Evolutionary conservation across 345 rosid genomes (phyloP).

Genomic region (Corchorus olitorius): DNA sequence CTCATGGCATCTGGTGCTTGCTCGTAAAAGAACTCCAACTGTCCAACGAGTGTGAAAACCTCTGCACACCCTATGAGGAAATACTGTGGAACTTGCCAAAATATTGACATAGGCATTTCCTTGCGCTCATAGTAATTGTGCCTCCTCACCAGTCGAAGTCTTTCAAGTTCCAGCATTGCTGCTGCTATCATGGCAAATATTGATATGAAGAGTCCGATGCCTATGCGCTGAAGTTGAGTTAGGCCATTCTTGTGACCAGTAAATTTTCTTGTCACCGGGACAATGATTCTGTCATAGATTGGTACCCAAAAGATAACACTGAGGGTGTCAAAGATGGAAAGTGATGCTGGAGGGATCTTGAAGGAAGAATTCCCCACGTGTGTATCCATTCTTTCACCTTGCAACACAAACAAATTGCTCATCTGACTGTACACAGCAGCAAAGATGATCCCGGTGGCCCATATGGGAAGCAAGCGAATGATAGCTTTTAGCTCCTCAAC

Average conservation of each 20-base stretch:
- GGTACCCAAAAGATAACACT: constrained; percentile 28
- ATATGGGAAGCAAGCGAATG: constrained; percentile 20
- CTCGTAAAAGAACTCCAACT: constrained; percentile 57
- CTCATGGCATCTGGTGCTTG: constrained; percentile 61
- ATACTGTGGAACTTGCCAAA: constrained; percentile 58
- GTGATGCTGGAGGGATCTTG: constrained; percentile 27
- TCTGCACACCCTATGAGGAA: constrained; percentile 58
- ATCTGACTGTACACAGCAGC: constrained; percentile 17
- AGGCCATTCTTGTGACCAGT: constrained; percentile 18
- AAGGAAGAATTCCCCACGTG: constrained; percentile 12
- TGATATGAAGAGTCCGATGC: constrained; percentile 24
- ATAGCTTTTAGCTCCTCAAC: constrained; percentile 25
- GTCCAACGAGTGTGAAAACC: constrained; percentile 54
- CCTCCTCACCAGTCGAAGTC: constrained; percentile 12
- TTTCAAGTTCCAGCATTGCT: constrained; percentile 7
- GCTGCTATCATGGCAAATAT: constrained; percentile 19
- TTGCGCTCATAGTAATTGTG: constrained; percentile 16
- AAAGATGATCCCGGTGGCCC: constrained; percentile 22
- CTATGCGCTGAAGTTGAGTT: constrained; percentile 25
- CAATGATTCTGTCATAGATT: constrained; percentile 26
- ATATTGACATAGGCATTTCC: constrained; percentile 41
- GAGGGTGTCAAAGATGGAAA: constrained; percentile 23
- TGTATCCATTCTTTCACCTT: constrained; percentile 27
- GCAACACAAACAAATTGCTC: constrained; percentile 23
- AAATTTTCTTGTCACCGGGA: constrained; percentile 19